Conservation (phyloP, 176 grass and related monocot species). For the Oryza coarctata region DNA sequence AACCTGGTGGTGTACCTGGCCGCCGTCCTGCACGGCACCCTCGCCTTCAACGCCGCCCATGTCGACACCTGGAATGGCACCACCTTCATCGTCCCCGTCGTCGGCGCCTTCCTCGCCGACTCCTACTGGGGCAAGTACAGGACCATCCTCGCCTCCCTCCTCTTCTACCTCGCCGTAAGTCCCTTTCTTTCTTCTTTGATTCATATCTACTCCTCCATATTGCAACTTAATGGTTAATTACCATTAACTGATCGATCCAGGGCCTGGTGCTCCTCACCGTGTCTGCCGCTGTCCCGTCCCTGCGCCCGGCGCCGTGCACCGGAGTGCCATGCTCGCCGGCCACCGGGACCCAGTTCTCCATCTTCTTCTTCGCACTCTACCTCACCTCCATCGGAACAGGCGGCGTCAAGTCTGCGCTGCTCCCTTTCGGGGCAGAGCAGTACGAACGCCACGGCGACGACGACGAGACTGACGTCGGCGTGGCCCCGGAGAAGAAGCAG, state of each 20-base stretch:
- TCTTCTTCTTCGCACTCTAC: constrained; percentile 71
- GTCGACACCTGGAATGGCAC: constrained; percentile 76
- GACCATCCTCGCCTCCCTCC: constrained; percentile 52
- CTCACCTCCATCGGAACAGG: constrained; percentile 72
- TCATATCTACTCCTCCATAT: too few species aligned
- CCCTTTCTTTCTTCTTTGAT: too few species aligned
- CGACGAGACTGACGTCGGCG: constrained; percentile 30
- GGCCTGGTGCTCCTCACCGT: constrained; percentile 61
- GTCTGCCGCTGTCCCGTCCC: constrained; percentile 49
- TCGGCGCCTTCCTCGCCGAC: constrained; percentile 74
- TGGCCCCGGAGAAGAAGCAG: constrained; percentile 51
- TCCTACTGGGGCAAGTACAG: constrained; percentile 69
- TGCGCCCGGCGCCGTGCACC: constrained; percentile 53
- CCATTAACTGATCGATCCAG: constrained; percentile 28
- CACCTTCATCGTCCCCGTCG: constrained; percentile 66
- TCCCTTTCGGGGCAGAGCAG: constrained; percentile 86
- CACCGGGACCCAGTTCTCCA: constrained; percentile 40
- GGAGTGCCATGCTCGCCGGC: constrained; percentile 48
- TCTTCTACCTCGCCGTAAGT: constrained; percentile 64
- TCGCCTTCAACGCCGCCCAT: constrained; percentile 65
- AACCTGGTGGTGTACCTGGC: constrained; percentile 77
- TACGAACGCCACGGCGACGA: constrained; percentile 38
- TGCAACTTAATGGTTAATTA: too few species aligned
- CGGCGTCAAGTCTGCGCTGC: constrained; percentile 66
- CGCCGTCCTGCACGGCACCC: constrained; percentile 59